Conservation (phyloP, 192 early-diverging fungal genomes). For the Umbelopsis sp. region DNA sequence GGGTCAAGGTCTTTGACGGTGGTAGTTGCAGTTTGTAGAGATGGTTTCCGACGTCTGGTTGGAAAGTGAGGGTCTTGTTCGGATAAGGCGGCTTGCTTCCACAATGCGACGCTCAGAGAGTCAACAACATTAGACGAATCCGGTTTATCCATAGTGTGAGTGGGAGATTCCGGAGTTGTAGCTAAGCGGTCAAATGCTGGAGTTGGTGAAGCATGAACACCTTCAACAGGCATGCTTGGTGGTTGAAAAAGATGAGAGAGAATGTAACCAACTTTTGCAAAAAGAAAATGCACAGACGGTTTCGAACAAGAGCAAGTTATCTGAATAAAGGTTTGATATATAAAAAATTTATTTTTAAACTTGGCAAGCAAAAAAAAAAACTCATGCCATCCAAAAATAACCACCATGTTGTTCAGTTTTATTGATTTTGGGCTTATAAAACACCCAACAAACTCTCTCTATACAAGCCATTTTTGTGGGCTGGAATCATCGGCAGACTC, state of each 20-base stretch:
- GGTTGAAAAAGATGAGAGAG: no score
- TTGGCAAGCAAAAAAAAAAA: not conserved
- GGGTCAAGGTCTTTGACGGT: not conserved
- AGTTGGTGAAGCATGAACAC: slow-evolving; percentile 3
- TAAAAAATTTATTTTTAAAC: not conserved
- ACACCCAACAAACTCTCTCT: not conserved
- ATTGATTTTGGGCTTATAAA: not conserved
- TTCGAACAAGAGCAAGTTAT: not conserved
- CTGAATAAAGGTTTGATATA: not conserved
- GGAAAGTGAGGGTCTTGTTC: not conserved
- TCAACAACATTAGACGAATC: slow-evolving; percentile 12
- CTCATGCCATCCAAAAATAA: not conserved
- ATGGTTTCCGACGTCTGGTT: not conserved
- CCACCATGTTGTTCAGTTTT: not conserved
- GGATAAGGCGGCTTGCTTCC: not conserved
- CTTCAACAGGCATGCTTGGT: slow-evolving; percentile 16
- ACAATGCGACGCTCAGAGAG: slow-evolving; percentile 5
- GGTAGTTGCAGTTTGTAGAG: not conserved
- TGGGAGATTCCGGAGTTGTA: not conserved
- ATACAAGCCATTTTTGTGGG: slow-evolving; percentile 16
- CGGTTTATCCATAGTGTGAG: not conserved
- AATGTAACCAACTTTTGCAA: not conserved
- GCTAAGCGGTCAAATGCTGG: not conserved
- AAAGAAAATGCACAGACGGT: slow-evolving; percentile 11
- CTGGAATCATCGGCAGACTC: not conserved